Evolutionary conservation across 306 rosid species (phyloP), one percentile per base, ranked within the genome.

Genomic region (Phaseolus lunatus): DNA sequence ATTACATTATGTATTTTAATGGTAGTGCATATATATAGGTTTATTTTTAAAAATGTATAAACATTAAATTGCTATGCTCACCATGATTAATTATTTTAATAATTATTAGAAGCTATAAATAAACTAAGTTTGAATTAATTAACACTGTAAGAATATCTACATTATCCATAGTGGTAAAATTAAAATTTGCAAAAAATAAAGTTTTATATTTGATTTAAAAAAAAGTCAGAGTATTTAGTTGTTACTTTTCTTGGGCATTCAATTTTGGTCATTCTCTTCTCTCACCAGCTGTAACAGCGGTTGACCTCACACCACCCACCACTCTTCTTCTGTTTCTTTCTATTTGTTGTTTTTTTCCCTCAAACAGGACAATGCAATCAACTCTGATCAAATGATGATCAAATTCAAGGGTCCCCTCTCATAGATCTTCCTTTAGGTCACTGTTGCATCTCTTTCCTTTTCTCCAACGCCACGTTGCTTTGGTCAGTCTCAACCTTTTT

Each of bases 281-380:
- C 78, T 72, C 49, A 50, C 41, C 57, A 53, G 84, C 58, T 73
- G 79, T 53, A 76, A 53, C 29, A 72, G 63, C 79, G 79, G 84
- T 80, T 80, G 84, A 80, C 79, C 84, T 80, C 33, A 50, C 33
- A 54, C 82, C 78, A 79, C 73, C 74, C 78, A 49, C 67, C 59
- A 72, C 73, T 48, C 12, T 14, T 33, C 44, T 9, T 47, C 29
- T 69, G 70, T 78, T 70, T 29, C 48, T 45, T 78, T 62, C 37
- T 49, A 5, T 52, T 64, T 65, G 61, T 65, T 69, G 73, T 62
- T 61, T 37, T 23, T 37, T 37, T 26, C 62, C 24, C 62, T 53
- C 75, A 80, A 73, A 72, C 68, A 72, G 47, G 48, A 72, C 78
- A 57, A 50, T 52, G 67, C 5, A 13, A 43, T 41, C 58, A 52